Base-by-base conservation (phyloP, 164 flowering plant genomes). In the Aristolochia californica region DNA sequence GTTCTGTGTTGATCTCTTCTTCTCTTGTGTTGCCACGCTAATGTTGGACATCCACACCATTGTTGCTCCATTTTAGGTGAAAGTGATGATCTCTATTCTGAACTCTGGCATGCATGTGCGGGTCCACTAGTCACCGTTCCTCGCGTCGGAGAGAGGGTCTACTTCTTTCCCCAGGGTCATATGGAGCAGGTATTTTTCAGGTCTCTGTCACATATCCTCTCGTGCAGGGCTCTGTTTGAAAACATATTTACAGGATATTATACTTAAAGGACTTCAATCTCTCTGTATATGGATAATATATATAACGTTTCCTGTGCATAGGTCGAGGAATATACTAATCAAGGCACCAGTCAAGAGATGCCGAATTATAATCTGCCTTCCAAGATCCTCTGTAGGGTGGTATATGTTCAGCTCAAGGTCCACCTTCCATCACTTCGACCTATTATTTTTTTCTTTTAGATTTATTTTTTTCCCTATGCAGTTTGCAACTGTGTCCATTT, bases 121-220 rank as follows among this genome's bases (percentile, higher is more conserved):
- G 89, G 89, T 10, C 80, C 81, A 13, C 66, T 64, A 9, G 75
- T 69, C 14, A 55, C 70, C 8, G 63, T 81, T 49, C 87, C 87
- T 0, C 68, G 55, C 0, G 62, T 43, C 11, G 84, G 81, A 17
- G 83, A 83, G 24, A 58, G 20, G 58, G 89, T 79, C 34, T 70
- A 65, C 70, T 83, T 80, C 66, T 80, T 83, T 58, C 86, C 84
- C 21, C 89, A 83, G 62, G 89, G 89, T 48, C 84, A 83, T 61
- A 20, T 79, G 54, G 89, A 81, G 62, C 86, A 83, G 80, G 89
- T 81, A 47, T 27, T 21, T 10, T n/a, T n/a, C n/a, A n/a, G n/a
- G n/a, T n/a, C n/a, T n/a, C n/a, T n/a, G n/a, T n/a, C n/a, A n/a
- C n/a, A n/a, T n/a, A n/a, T n/a, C n/a, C n/a, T n/a, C n/a, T n/a